Percentiles rank a stretch among this genome's conserved stretches.
These are phyloP conservation scores for Cadophora malorum DNA, from an alignment of 2,329 filamentous ascomycete species.

Conservation along the genomic window DNA sequence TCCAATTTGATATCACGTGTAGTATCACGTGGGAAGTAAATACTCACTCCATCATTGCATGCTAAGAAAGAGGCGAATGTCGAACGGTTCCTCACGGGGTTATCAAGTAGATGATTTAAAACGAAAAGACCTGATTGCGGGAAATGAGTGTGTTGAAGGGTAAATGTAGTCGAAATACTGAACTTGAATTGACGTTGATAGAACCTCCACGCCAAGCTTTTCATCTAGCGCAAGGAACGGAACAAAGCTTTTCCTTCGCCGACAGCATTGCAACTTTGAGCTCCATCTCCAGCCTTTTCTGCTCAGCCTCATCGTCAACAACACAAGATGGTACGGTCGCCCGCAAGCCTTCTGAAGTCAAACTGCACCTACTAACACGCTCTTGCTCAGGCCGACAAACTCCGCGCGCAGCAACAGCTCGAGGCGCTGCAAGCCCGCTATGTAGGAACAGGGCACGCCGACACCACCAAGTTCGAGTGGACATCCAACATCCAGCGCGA, in stretches of 20 bases:
- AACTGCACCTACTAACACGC: no score
- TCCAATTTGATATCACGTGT: conserved; percentile 25
- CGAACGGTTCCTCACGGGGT: not conserved
- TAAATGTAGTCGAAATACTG: not conserved
- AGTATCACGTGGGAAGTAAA: not conserved
- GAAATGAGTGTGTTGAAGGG: not conserved
- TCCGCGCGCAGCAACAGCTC: conserved; percentile 96
- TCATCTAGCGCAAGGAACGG: not conserved
- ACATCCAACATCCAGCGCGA: conserved; percentile 94
- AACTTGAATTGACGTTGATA: conserved; percentile 5
- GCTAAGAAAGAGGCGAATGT: not conserved
- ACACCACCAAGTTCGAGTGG: conserved; percentile 98
- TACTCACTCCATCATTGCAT: conserved; percentile 23
- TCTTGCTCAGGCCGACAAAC: conserved; percentile 89
- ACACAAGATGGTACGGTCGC: conserved; percentile 38
- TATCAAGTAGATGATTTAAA: no score
- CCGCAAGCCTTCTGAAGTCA: no score
- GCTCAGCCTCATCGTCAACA: conserved; percentile 8
- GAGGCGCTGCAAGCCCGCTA: conserved; percentile 96
- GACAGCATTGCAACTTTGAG: not conserved
- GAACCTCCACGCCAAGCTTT: conserved; percentile 8
- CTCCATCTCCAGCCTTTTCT: conserved; percentile 4
- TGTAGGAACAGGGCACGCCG: conserved; percentile 93
- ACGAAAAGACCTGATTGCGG: no score
- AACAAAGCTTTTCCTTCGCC: conserved; percentile 8